Evolutionary conservation across 1,139 yeast genomes (phyloP).

Genomic region (Ashbya aceris): DNA sequence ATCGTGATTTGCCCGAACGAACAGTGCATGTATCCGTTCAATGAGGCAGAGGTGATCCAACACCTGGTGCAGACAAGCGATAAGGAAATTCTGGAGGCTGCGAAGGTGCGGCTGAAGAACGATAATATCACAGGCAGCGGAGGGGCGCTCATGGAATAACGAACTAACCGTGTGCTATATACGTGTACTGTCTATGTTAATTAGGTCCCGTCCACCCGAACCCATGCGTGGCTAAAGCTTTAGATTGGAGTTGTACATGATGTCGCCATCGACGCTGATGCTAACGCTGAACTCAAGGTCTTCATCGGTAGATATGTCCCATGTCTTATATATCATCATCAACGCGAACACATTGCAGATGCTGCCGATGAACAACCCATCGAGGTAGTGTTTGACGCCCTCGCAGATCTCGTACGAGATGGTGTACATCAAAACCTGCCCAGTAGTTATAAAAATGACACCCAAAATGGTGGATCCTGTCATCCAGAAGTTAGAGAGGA

Average conservation of each 20-base stretch:
- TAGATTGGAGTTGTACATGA: conserved; percentile 16
- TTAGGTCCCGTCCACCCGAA: too few relatives aligned
- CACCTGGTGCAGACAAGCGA: conserved; percentile 23
- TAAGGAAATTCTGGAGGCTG: conserved; percentile 21
- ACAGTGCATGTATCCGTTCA: conserved; percentile 32
- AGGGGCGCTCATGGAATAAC: neutral
- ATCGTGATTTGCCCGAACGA: conserved; percentile 29
- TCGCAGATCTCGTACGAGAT: conserved; percentile 59
- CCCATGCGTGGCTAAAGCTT: conserved; percentile 2
- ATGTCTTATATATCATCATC: conserved; percentile 92
- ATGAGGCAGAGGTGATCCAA: conserved; percentile 29
- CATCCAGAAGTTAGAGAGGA: conserved; percentile 77
- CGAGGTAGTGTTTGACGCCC: conserved; percentile 74
- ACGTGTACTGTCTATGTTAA: too few relatives aligned
- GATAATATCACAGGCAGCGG: conserved; percentile 1
- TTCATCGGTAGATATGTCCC: conserved; percentile 96
- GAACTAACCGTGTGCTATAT: too few relatives aligned
- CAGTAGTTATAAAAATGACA: conserved; percentile 64
- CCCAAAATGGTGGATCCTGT: conserved; percentile 71
- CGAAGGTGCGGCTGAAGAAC: conserved; percentile 14
- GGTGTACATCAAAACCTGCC: conserved; percentile 67
- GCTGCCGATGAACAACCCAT: conserved; percentile 81
- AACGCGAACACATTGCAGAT: conserved; percentile 68
- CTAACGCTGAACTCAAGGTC: conserved; percentile 84
- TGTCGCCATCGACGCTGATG: conserved; percentile 30